phyloP scores from a whole-genome alignment of 225 moss, liverwort and hornwort genomes.

The Neckera pumila region DNA sequence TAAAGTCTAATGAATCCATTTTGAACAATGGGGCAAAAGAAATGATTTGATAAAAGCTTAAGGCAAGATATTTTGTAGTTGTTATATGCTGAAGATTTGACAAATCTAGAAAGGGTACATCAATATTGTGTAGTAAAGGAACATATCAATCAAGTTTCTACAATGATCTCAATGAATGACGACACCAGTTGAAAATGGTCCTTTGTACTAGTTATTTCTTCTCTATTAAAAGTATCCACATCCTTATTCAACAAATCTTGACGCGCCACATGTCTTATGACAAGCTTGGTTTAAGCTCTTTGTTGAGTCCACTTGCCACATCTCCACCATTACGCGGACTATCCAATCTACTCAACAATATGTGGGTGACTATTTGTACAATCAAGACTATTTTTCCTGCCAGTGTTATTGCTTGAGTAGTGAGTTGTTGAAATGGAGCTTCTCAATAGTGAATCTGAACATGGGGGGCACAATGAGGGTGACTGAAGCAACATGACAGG shows the following conservation, averaged over 20 bases:
- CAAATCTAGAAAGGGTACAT: not conserved
- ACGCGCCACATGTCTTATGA: rapidly evolving
- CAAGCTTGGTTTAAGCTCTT: not conserved
- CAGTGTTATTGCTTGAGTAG: not conserved
- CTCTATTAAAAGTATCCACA: rapidly evolving
- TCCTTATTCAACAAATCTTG: rapidly evolving
- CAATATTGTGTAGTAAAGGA: rapidly evolving
- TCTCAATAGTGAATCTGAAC: not conserved
- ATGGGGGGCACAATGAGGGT: rapidly evolving
- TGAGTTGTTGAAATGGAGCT: too few relatives aligned
- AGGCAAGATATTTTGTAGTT: not conserved
- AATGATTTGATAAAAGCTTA: not conserved
- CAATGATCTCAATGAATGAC: not conserved
- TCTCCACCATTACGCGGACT: rapidly evolving
- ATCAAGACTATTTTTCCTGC: not conserved
- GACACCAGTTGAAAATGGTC: rapidly evolving
- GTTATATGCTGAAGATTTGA: not conserved
- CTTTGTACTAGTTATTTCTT: rapidly evolving
- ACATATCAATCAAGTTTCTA: not conserved
- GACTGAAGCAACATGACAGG: not conserved
- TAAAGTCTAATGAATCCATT: not conserved
- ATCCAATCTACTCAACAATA: not conserved
- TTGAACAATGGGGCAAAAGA: not conserved
- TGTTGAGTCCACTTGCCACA: rapidly evolving
- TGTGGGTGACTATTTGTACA: rapidly evolving